Percentiles rank a stretch among this genome's conserved stretches.
phyloP scores from a whole-genome alignment of 116 monocot genomes.

The Iris pallida region DNA sequence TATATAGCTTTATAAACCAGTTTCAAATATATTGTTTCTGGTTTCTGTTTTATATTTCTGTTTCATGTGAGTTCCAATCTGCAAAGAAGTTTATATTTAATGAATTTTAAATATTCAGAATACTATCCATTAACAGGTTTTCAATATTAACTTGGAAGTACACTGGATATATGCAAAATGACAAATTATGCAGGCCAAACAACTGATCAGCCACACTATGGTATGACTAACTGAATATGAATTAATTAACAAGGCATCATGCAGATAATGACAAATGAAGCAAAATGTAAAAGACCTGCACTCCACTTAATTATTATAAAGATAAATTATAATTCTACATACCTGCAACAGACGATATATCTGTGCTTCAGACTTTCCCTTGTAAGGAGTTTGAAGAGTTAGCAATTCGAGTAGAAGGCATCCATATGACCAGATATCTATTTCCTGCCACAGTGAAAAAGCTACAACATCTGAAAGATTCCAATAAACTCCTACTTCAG shows the following conservation, averaged over 20 bases:
- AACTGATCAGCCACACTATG: background rate
- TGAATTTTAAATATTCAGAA: too few relatives aligned
- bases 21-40: too few relatives aligned
- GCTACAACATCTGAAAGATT: background rate
- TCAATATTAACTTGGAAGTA: too few relatives aligned
- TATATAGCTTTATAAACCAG: too few relatives aligned
- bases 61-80: too few relatives aligned
- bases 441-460: conserved; percentile 64
- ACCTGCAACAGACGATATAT: conserved; percentile 70
- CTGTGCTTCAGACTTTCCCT: conserved; percentile 64
- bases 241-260: background rate
- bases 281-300: background rate
- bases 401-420: conserved; percentile 83
- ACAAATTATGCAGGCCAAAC: too few relatives aligned
- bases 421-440: conserved; percentile 98
- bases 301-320: too few relatives aligned
- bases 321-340: background rate
- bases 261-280: background rate
- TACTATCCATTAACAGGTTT: too few relatives aligned
- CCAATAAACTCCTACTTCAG: background rate
- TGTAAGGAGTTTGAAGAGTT: conserved; percentile 70
- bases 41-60: too few relatives aligned
- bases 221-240: background rate
- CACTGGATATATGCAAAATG: too few relatives aligned
- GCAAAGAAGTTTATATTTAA: too few relatives aligned